These are phyloP conservation scores for Avena insularis DNA, from an alignment of 176 grass and related monocot species.

Conservation along the genomic window DNA sequence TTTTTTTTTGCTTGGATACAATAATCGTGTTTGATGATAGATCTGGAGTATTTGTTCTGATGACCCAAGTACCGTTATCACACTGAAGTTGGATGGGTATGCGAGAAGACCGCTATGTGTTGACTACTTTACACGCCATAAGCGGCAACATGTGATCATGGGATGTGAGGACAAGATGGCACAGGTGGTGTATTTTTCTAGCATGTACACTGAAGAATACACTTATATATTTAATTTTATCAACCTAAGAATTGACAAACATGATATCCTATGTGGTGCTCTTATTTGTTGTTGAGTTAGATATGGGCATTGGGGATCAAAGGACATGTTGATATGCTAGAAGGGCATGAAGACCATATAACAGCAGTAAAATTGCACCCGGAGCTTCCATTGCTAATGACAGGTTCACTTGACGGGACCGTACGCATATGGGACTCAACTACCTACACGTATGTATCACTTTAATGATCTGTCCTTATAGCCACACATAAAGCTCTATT, in stretches of 20 bases:
- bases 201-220: background rate
- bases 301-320: background rate
- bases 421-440: background rate
- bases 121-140: background rate
- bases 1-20: too few species aligned
- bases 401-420: slow-evolving; percentile 2
- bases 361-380: background rate
- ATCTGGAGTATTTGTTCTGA: background rate
- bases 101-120: background rate
- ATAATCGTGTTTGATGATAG: background rate
- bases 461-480: background rate
- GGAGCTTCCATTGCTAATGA: background rate
- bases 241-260: background rate
- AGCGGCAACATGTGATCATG: background rate
- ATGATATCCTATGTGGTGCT: background rate
- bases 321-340: background rate
- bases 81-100: background rate
- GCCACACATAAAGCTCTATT: background rate
- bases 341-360: background rate
- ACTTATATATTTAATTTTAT: background rate
- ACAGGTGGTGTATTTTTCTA: background rate
- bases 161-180: background rate
- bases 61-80: background rate
- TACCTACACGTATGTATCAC: background rate
- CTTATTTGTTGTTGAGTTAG: background rate